These are phyloP conservation scores for Juglanconis juglandina DNA, from an alignment of 2,329 filamentous ascomycete species.

Conservation along the genomic window DNA sequence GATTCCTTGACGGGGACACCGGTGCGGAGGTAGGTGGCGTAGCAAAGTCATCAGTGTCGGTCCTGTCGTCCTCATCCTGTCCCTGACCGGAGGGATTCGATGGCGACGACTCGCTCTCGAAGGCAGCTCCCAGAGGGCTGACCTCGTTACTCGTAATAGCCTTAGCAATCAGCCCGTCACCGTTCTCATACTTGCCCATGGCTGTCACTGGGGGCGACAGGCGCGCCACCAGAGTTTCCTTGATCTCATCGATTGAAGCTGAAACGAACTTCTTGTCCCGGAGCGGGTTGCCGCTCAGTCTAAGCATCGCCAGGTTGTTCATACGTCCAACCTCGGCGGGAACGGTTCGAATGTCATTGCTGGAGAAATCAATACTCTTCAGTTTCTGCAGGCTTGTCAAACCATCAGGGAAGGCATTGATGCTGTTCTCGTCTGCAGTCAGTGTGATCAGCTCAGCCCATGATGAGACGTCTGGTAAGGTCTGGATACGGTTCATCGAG, in stretches of 20 bases:
- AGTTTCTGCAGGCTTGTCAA: slow-evolving; percentile 66
- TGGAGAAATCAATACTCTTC: slow-evolving; percentile 75
- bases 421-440: slow-evolving; percentile 75
- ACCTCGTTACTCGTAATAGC: slow-evolving; percentile 14
- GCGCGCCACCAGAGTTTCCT: slow-evolving; percentile 65
- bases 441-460: slow-evolving; percentile 74
- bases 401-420: slow-evolving; percentile 71
- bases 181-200: slow-evolving; percentile 27
- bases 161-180: slow-evolving; percentile 16
- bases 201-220: slow-evolving; percentile 55
- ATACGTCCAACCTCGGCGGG: slow-evolving; percentile 76
- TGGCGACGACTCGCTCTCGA: slow-evolving; percentile 3
- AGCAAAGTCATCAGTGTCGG: slow-evolving; percentile 54
- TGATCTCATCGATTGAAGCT: slow-evolving; percentile 77
- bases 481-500: slow-evolving; percentile 75
- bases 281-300: slow-evolving; percentile 84
- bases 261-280: slow-evolving; percentile 82
- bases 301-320: slow-evolving; percentile 71
- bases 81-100: slow-evolving; percentile 18
- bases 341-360: slow-evolving; percentile 75
- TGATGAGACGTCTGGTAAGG: slow-evolving; percentile 68
- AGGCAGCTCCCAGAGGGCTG: slow-evolving; percentile 4
- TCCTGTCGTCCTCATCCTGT: slow-evolving; percentile 42
- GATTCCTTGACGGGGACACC: slow-evolving; percentile 45
- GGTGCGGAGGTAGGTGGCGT: slow-evolving; percentile 55